Conservation (phyloP, 2,329 filamentous ascomycete genomes). For the Orbilia oligospora region DNA sequence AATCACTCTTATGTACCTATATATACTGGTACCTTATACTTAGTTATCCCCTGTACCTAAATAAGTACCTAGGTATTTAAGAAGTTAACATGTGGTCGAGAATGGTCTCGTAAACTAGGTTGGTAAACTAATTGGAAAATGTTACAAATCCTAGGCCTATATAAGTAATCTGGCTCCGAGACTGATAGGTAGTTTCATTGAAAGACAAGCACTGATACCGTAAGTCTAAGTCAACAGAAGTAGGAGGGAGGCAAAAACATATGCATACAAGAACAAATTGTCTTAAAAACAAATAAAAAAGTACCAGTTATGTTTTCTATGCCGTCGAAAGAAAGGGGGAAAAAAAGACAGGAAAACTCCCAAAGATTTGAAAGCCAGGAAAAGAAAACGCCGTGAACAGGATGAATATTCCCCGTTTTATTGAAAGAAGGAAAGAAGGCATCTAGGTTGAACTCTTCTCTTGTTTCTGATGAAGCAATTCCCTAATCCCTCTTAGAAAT, state of each 20-base stretch:
- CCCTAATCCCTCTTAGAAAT: not conserved
- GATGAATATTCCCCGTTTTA: not conserved
- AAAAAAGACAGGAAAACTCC: not conserved
- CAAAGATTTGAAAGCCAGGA: not conserved
- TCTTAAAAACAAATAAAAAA: not conserved
- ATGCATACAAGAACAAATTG: not conserved
- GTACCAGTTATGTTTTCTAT: not conserved
- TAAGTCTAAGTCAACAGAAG: not conserved
- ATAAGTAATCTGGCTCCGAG: too few species aligned
- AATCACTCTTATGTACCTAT: too few species aligned
- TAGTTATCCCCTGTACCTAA: too few species aligned
- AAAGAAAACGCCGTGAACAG: constrained; percentile 4
- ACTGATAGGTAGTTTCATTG: not conserved
- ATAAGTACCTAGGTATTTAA: too few species aligned
- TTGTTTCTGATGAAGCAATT: not conserved
- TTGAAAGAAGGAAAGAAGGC: not conserved
- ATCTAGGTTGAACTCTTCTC: not conserved
- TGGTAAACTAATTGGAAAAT: too few species aligned
- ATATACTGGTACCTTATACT: too few species aligned
- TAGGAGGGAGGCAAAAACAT: not conserved
- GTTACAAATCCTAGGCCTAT: too few species aligned
- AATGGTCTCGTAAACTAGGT: too few species aligned
- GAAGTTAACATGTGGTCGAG: too few species aligned
- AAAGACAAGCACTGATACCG: constrained; percentile 1
- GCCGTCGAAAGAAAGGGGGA: not conserved